A percentile compares a stretch with the other conserved stretches of the same genome.
phyloP scores from a whole-genome alignment of 257 asterid species.

The Parsonsia alboflavescens region DNA sequence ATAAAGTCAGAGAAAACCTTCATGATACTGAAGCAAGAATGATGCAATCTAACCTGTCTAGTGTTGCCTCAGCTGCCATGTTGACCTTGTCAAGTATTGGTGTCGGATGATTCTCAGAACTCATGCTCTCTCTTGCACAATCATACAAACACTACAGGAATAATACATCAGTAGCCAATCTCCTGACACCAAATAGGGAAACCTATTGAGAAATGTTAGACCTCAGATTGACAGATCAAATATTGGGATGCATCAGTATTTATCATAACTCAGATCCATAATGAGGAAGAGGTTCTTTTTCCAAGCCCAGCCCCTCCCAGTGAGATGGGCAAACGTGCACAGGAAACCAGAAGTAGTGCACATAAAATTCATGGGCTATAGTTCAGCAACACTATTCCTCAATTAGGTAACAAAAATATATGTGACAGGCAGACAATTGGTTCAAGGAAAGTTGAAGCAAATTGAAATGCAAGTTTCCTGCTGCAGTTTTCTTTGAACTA shows the following conservation, averaged over 20 bases:
- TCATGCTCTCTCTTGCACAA: constrained; percentile 18
- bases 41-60: constrained; percentile 29
- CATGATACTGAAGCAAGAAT: background rate
- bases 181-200: background rate
- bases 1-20: background rate
- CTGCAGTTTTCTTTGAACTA: background rate
- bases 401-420: background rate
- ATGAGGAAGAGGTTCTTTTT: background rate
- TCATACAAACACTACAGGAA: background rate
- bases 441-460: background rate
- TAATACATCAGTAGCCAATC: background rate
- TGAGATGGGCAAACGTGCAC: background rate
- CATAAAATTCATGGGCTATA: background rate
- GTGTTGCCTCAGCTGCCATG: constrained; percentile 28
- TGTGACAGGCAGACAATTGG: background rate
- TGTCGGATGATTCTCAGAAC: constrained; percentile 21
- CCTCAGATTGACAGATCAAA: background rate
- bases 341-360: background rate
- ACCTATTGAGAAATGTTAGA: background rate
- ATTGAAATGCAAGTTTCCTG: background rate
- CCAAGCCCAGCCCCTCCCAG: background rate
- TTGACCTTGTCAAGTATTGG: constrained; percentile 11
- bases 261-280: background rate
- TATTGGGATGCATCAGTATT: background rate
- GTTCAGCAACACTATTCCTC: background rate